Evolutionary conservation across 2,329 filamentous ascomycete genomes (phyloP).

Genomic region (Dothidotthia symphoricarpi): DNA sequence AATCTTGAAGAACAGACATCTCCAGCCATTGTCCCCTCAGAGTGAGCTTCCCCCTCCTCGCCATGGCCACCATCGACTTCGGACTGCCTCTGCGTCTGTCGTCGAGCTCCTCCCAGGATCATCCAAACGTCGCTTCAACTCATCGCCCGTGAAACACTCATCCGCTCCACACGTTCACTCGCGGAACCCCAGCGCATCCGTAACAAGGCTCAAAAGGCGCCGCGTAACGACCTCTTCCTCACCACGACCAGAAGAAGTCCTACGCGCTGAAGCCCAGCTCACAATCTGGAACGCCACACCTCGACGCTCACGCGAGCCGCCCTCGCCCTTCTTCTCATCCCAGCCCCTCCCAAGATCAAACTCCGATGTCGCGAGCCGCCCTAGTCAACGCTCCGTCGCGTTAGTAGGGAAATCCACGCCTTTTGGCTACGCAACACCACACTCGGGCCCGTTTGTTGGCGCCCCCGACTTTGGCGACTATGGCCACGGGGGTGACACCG

Average conservation of each 20-base stretch:
- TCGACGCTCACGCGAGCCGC: constrained; percentile 46
- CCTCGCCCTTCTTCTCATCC: constrained; percentile 43
- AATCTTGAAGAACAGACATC: constrained; percentile 31
- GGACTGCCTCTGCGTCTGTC: constrained; percentile 32
- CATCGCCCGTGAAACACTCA: constrained; percentile 31
- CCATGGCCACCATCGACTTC: constrained; percentile 25
- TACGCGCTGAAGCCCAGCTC: constrained; percentile 24
- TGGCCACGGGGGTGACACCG: constrained; percentile 28
- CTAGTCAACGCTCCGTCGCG: constrained; percentile 41
- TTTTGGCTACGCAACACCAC: constrained; percentile 72
- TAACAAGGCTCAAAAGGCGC: constrained; percentile 48
- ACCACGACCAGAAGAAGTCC: constrained; percentile 13
- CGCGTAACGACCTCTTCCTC: constrained; percentile 38
- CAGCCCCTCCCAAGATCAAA: constrained; percentile 29
- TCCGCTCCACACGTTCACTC: constrained; percentile 29
- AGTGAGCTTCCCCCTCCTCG: constrained; percentile 33
- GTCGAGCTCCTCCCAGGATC: constrained; percentile 23
- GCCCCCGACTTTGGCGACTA: constrained; percentile 31
- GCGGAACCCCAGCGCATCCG: constrained; percentile 38
- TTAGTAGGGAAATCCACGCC: constrained; percentile 49
- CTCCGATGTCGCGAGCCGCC: constrained; percentile 43
- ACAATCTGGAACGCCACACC: constrained; percentile 42
- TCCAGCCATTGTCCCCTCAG: constrained; percentile 37
- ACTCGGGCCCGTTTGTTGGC: constrained; percentile 52
- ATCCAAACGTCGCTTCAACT: constrained; percentile 33